Base-by-base conservation (phyloP, 805 yeast genomes). In the Starmerella ratchasimensis region DNA sequence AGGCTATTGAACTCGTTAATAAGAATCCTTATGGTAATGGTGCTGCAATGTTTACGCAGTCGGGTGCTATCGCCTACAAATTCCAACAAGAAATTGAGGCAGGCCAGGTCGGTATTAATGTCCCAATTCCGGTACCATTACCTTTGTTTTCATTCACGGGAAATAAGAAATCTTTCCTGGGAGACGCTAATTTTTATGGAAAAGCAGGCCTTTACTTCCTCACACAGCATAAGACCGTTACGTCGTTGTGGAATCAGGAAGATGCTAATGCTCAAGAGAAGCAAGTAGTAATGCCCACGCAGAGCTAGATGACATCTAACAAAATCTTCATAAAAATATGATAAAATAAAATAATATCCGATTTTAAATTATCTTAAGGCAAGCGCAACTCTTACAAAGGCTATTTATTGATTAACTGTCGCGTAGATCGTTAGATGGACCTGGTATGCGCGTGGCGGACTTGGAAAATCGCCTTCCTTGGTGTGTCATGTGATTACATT, bases 101-200 rank as follows among this genome's bases (percentile, higher is more conserved):
- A 39, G 86, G 86, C 23, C 84, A 77, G 59, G 80, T 77, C 35
- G 86, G 86, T 39, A 66, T 77, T 49, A 77, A 77, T 51, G 82
- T 77, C 26, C 84, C 86, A 13, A 78, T 77, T 44, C 86, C 86
- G 4, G 86, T 77, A 15, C 86, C 86, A 34, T 62, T 78, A 56
- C 84, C 86, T 42, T 74, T 78, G 80, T 77, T 77, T 59, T 74
- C 81, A 3, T 77, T 77, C 63, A 78, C 86, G 10, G 86, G 86
- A 20, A 72, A 71, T 57, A 75, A 75, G 61, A 79, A 73, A 27
- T 74, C 81, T 5, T 76, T 78, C 69, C 64, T 76, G 47, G 86
- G 86, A 25, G 84, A 78, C 54, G 68, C 78, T 65, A 78, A 78
- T 64, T 77, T 77, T 57, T 77, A 77, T 59, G 86, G 86, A 42